These are phyloP conservation scores for Candida saitoana DNA, from an alignment of 805 yeast genomes.

Conservation along the genomic window DNA sequence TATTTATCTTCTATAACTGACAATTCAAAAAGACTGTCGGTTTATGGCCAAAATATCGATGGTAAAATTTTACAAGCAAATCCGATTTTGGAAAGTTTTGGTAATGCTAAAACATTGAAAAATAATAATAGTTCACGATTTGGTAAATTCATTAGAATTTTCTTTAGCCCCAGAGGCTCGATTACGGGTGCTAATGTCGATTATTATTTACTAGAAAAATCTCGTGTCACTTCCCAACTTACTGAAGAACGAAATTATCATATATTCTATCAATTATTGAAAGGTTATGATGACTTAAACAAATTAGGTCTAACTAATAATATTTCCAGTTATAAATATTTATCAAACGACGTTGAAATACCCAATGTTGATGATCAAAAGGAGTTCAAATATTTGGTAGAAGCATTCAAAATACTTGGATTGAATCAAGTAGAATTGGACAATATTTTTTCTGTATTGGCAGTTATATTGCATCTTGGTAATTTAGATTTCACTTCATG, in stretches of 20 bases:
- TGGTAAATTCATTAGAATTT: conserved; percentile 91
- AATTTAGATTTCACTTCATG: conserved; percentile 69
- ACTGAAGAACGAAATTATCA: conserved; percentile 85
- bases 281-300: conserved; percentile 56
- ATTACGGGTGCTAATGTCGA: conserved; percentile 89
- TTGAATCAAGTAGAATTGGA: conserved; percentile 52
- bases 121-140: conserved; percentile 94
- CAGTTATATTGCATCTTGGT: conserved; percentile 81
- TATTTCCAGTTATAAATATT: conserved; percentile 47
- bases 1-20: conserved; percentile 75
- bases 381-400: conserved; percentile 59
- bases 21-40: neutral
- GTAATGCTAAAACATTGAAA: conserved; percentile 92
- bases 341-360: conserved; percentile 54
- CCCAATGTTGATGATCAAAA: conserved; percentile 71
- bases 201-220: conserved; percentile 90
- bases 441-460: conserved; percentile 60
- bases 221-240: conserved; percentile 81
- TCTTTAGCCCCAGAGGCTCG: conserved; percentile 57
- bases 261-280: conserved; percentile 80
- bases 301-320: conserved; percentile 42
- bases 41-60: conserved; percentile 52
- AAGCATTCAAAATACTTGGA: conserved; percentile 73
- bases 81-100: conserved; percentile 93
- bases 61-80: conserved; percentile 86